phyloP scores from a whole-genome alignment of 176 grass and related monocot species.

The Bothriochloa decipiens region DNA sequence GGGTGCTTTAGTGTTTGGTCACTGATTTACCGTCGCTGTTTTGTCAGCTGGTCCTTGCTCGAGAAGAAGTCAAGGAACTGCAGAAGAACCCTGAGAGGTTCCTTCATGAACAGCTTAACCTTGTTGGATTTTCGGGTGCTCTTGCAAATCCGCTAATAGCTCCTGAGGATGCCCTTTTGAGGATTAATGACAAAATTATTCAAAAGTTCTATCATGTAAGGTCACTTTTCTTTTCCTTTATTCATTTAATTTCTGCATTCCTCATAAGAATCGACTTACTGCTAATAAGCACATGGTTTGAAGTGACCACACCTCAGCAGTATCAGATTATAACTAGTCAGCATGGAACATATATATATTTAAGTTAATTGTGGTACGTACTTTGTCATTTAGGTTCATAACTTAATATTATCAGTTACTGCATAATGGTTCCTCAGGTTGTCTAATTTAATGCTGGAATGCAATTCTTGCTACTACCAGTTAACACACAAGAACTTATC shows the following conservation, averaged over 20 bases:
- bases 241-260: conserved; percentile 20
- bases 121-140: conserved; percentile 69
- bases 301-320: neutral
- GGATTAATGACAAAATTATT: conserved; percentile 51
- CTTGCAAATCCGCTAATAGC: conserved; percentile 66
- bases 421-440: neutral
- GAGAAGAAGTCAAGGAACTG: conserved; percentile 54
- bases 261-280: neutral
- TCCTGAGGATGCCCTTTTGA: conserved; percentile 50
- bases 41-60: conserved; percentile 62
- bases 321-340: neutral
- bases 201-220: conserved; percentile 74
- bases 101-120: conserved; percentile 75
- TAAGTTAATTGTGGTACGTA: neutral
- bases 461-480: neutral
- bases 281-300: neutral
- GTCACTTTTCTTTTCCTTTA: neutral
- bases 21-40: neutral
- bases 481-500: neutral
- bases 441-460: conserved; percentile 11
- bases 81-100: conserved; percentile 60
- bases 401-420: neutral
- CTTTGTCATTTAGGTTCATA: conserved; percentile 3
- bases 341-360: neutral
- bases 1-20: neutral